Evolutionary conservation across 208 protist species (phyloP), one percentile per base, ranked within the genome.

Genomic region (Acanthamoeba quina): DNA sequence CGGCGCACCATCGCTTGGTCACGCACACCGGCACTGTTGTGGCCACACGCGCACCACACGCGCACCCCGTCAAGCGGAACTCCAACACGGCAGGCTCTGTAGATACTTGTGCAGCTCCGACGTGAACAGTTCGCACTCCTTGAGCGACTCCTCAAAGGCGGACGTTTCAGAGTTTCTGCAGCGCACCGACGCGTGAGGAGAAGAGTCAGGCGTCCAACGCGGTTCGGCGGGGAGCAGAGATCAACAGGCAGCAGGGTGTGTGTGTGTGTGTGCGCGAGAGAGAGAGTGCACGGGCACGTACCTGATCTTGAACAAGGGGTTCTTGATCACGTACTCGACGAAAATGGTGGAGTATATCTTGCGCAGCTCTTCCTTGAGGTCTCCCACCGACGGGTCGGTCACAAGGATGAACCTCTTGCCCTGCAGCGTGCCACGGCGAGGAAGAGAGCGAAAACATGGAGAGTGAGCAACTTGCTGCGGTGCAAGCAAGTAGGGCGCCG

Each of bases 261-360:
- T n/a, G n/a, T n/a, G n/a, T n/a, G n/a, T n/a, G n/a, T n/a, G n/a
- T n/a, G n/a, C n/a, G n/a, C n/a, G n/a, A n/a, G n/a, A n/a, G n/a
- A n/a, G n/a, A n/a, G n/a, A n/a, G n/a, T n/a, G n/a, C n/a, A n/a
- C n/a, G n/a, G n/a, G n/a, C n/a, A n/a, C n/a, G 34, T 86, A 56
- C 78, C 54, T 86, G 37, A 64, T 62, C 78, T 86, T 86, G 49
- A 64, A 86, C 29, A 86, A 26, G 24, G 78, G 78, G 49, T 86
- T 86, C 31, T 86, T 86, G 37, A 44, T 86, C 24, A 86, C 54
- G 21, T 62, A 86, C 78, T 86, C 78, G 10, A 86, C 78, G 62
- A 62, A 86, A 62, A 86, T 86, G 78, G 44, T 41, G 49, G 49
- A 37, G 54, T 86, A 86, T 34, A 86, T 86, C 29, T 17, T 86